Conservation (phyloP, 768 basidiomycete species). For the Rhizopogon rudus region DNA sequence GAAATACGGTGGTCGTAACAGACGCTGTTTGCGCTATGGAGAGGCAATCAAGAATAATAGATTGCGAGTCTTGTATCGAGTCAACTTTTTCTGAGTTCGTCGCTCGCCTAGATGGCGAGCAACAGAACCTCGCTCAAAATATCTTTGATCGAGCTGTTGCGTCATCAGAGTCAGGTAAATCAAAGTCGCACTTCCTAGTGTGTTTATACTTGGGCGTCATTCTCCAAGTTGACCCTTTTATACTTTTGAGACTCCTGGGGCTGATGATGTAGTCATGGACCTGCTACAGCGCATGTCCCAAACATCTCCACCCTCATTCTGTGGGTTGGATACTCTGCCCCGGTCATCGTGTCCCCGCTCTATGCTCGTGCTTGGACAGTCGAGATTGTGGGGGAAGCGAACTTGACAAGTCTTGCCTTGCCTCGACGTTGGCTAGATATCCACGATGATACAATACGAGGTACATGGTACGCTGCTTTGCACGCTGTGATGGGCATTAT, state of each 20-base stretch:
- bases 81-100: conserved; percentile 14
- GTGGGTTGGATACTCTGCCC: conserved; percentile 57
- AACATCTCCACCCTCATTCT: conserved; percentile 51
- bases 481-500: conserved; percentile 63
- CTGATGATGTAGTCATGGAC: conserved; percentile 20
- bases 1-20: conserved; percentile 35
- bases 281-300: conserved; percentile 41
- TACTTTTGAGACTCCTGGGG: conserved; percentile 8
- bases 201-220: conserved; percentile 8
- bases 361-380: conserved; percentile 55
- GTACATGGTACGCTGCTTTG: conserved; percentile 67
- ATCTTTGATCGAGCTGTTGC: conserved; percentile 13
- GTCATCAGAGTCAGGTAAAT: conserved; percentile 20
- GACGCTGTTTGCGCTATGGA: conserved; percentile 43
- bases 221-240: conserved; percentile 5
- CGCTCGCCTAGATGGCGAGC: conserved; percentile 15
- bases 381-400: conserved; percentile 33
- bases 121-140: conserved; percentile 13
- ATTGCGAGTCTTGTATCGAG: conserved; percentile 28
- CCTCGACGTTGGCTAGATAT: conserved; percentile 80
- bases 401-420: conserved; percentile 39
- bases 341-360: conserved; percentile 52
- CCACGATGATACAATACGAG: conserved; percentile 49
- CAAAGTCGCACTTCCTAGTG: conserved; percentile 26
- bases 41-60: conserved; percentile 20